A percentile compares a stretch with the other conserved stretches of the same genome.
phyloP scores from a whole-genome alignment of 805 yeast species.

The Sungouiella thailandica region DNA sequence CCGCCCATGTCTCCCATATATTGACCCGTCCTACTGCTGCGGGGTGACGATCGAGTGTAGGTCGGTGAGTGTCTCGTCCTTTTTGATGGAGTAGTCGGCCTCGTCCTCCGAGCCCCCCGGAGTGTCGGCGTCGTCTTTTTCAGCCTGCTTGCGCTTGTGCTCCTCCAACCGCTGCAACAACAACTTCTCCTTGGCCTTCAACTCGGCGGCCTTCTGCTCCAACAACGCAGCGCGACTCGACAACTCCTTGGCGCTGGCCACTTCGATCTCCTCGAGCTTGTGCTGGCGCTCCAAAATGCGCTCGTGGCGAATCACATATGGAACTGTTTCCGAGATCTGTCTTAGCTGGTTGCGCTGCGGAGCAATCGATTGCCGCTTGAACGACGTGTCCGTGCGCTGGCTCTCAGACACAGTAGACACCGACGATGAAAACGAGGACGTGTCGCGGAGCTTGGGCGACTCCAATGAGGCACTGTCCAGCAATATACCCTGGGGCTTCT shows the following conservation, averaged over 20 bases:
- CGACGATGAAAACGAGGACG: slow-evolving; percentile 28
- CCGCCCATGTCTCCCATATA: neutral
- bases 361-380: slow-evolving; percentile 40
- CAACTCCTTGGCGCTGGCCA: slow-evolving; percentile 69
- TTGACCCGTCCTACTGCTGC: neutral
- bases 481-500: slow-evolving; percentile 32
- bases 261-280: slow-evolving; percentile 73
- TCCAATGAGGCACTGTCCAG: slow-evolving; percentile 22
- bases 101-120: slow-evolving; percentile 9
- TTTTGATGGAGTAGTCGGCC: slow-evolving; percentile 20
- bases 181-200: slow-evolving; percentile 60
- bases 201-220: slow-evolving; percentile 68
- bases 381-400: slow-evolving; percentile 12
- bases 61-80: slow-evolving; percentile 53
- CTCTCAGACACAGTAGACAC: slow-evolving; percentile 27
- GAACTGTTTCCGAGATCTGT: slow-evolving; percentile 77
- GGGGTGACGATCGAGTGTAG: slow-evolving; percentile 33
- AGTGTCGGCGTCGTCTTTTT: slow-evolving; percentile 3
- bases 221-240: slow-evolving; percentile 70
- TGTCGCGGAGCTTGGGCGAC: slow-evolving; percentile 25
- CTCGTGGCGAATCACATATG: slow-evolving; percentile 78
- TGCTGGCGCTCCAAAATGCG: slow-evolving; percentile 69
- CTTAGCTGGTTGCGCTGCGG: slow-evolving; percentile 61
- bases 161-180: slow-evolving; percentile 39
- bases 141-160: slow-evolving; percentile 7